Conservation (phyloP, 148 eudicot genomes). For the Vaccinium vitisidaea region DNA sequence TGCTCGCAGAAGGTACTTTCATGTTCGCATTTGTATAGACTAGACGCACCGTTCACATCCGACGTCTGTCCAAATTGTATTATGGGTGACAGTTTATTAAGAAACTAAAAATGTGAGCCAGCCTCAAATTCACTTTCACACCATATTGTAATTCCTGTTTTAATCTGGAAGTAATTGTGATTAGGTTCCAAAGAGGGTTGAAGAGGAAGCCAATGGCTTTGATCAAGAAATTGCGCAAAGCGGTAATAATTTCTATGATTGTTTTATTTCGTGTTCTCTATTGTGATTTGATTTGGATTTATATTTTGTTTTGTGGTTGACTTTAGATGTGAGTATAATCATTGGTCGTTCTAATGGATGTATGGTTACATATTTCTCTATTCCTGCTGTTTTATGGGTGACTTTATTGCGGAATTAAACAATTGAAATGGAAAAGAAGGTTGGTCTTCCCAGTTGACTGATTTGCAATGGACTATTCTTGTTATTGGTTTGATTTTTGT, state of each 20-base stretch:
- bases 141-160: background rate
- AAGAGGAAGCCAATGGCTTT: constrained; percentile 79
- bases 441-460: background rate
- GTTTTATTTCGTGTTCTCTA: no score
- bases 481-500: background rate
- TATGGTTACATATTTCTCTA: background rate
- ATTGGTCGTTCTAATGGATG: background rate
- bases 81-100: no score
- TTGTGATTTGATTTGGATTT: background rate
- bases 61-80: no score
- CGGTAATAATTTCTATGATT: constrained; percentile 32
- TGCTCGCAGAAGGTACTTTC: constrained; percentile 50
- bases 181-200: constrained; percentile 62
- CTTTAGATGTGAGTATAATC: no score
- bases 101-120: no score
- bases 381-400: background rate
- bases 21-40: no score
- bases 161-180: background rate
- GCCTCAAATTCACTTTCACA: no score
- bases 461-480: background rate
- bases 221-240: constrained; percentile 71
- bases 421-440: background rate
- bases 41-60: no score
- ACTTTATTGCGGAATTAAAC: background rate
- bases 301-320: background rate